A percentile compares a stretch with the other conserved stretches of the same genome.
Evolutionary conservation across 2,329 filamentous ascomycete genomes (phyloP).

Genomic region (Colletotrichum sp.): DNA sequence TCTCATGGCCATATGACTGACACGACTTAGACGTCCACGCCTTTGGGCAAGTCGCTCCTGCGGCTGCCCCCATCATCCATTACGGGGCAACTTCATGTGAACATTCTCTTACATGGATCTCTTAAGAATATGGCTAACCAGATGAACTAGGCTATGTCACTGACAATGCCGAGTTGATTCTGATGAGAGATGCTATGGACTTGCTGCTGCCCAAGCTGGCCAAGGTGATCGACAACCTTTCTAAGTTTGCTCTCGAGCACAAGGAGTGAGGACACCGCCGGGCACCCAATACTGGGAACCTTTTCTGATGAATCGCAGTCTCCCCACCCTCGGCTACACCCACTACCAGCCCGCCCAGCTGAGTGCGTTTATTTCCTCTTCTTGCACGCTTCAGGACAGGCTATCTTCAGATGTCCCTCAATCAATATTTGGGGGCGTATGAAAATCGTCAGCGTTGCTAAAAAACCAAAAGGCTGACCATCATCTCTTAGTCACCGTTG

Average conservation of each 20-base stretch:
- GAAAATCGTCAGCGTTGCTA: not conserved
- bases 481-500: slow-evolving; percentile 34
- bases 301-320: not conserved
- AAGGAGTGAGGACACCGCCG: slow-evolving; percentile 31
- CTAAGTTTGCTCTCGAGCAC: slow-evolving; percentile 72
- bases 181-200: slow-evolving; percentile 72
- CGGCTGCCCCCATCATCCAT: slow-evolving; percentile 85
- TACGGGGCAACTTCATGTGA: slow-evolving; percentile 35
- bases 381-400: not conserved
- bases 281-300: not conserved
- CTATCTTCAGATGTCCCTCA: slow-evolving; percentile 48
- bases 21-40: slow-evolving; percentile 62
- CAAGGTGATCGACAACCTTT: slow-evolving; percentile 77
- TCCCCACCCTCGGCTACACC: slow-evolving; percentile 77
- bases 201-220: slow-evolving; percentile 80
- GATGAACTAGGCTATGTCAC: not conserved
- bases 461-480: not conserved
- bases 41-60: slow-evolving; percentile 75
- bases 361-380: slow-evolving; percentile 56
- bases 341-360: slow-evolving; percentile 69
- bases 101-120: no score
- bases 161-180: slow-evolving; percentile 82
- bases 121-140: not conserved
- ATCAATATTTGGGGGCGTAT: not conserved
- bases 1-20: not conserved